Percentiles rank a stretch among this genome's conserved stretches.
Evolutionary conservation across 1,284 basidiomycete species (phyloP).

Genomic region (Mycosarcoma mackinlayi): DNA sequence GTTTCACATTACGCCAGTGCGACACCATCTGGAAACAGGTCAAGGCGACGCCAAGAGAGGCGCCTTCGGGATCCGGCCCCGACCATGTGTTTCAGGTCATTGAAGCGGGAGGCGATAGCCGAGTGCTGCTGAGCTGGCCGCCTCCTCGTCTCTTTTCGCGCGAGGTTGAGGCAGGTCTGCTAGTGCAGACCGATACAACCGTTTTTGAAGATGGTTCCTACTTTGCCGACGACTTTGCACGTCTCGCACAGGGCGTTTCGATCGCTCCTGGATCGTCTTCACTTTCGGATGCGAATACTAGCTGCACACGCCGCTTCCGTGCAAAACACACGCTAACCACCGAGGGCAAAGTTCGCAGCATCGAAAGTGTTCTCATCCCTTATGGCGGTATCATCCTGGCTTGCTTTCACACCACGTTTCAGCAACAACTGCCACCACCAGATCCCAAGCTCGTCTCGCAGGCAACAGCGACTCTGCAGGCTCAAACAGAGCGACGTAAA

Average conservation of each 20-base stretch:
- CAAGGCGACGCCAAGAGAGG: slow-evolving; percentile 16
- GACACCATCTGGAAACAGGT: slow-evolving; percentile 48
- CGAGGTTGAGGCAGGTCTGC: slow-evolving; percentile 8
- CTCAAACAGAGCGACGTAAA: slow-evolving; percentile 29
- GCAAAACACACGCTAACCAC: slow-evolving; percentile 78
- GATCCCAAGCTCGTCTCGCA: slow-evolving; percentile 37
- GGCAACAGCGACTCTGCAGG: slow-evolving; percentile 15
- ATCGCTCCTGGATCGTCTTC: slow-evolving; percentile 59
- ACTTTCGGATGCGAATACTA: slow-evolving; percentile 81
- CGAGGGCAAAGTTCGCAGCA: slow-evolving; percentile 74
- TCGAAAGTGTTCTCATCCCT: slow-evolving; percentile 91
- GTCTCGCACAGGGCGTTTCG: slow-evolving; percentile 80
- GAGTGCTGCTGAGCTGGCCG: slow-evolving; percentile 86
- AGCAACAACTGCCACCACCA: slow-evolving; percentile 42
- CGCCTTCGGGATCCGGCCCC: slow-evolving; percentile 50
- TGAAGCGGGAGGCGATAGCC: slow-evolving; percentile 72
- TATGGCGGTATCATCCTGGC: slow-evolving; percentile 77
- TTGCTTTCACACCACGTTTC: slow-evolving; percentile 69
- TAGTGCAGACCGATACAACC: slow-evolving; percentile 25
- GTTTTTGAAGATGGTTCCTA: slow-evolving; percentile 73
- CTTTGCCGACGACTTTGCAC: slow-evolving; percentile 82
- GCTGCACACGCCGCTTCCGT: slow-evolving; percentile 90
- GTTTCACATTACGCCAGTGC: slow-evolving; percentile 67
- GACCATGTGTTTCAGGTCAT: slow-evolving; percentile 84
- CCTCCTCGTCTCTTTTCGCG: slow-evolving; percentile 69